Base-by-base conservation (phyloP, 305 asterid genomes). In the Fraxinus ornus region DNA sequence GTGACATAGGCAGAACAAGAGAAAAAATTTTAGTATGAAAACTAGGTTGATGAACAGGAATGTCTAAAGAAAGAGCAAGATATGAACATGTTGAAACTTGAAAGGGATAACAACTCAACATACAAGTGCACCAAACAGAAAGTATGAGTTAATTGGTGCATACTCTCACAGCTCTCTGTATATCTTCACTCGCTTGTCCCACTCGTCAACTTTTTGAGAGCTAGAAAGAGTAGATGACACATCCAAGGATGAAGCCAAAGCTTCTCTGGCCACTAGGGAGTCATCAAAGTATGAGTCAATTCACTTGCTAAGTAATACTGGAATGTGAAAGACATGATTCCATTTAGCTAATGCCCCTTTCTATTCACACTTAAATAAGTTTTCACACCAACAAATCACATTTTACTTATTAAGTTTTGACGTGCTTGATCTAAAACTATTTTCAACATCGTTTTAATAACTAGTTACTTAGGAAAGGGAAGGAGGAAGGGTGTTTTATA, bases 281-380 rank as follows among this genome's bases (percentile, higher is more conserved):
- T 66, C 72, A 71, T 49, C 44, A 52, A 62, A 44, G 74, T 66
- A 26, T 12, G 66, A 82, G 52, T 60, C 76, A 68, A 75, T 32
- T 68, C 39, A 24, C 77, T 19, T 17, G 17, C 4, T 41, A 26
- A 24, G 12, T 62, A 24, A 66, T 26, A 66, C n/a, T 66, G 36
- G 74, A 66, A 26, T 10, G 21, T 26, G 21, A 66, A 66, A 66
- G 74, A 12, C 74, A 2, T 13, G 19, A 66, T 66, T 66, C 74
- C 37, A 66, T 28, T 66, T 66, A 3, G 0, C 21, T 24, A 24
- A 66, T 0, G 19, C 9, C 74, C 36, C 35, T 24, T 66, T 28
- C 37, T 66, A 12, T 66, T 66, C 3, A 24, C 15, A 24, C 80
- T 60, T 66, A 19, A 22, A 19, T 9, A 78, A 83, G 32, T 35